These are phyloP conservation scores for Chytriomyces confervae DNA, from an alignment of 192 early-diverging fungal species.

Conservation along the genomic window DNA sequence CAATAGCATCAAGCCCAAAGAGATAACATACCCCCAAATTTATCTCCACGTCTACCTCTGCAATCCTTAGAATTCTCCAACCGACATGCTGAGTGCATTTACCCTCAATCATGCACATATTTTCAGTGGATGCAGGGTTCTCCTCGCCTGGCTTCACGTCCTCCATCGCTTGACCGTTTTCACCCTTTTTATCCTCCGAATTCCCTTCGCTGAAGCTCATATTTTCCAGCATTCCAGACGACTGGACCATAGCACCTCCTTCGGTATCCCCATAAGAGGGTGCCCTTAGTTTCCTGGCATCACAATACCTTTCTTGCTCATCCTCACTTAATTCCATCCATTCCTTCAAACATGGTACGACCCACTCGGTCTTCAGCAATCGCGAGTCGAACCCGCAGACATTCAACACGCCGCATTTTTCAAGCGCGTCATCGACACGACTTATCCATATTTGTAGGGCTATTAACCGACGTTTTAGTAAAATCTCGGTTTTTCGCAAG, in stretches of 20 bases:
- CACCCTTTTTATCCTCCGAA: neutral
- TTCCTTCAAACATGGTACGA: conserved; percentile 14
- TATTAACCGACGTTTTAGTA: neutral
- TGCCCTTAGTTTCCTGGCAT: neutral
- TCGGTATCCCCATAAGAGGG: neutral
- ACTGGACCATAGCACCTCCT: neutral
- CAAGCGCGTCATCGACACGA: conserved; percentile 4
- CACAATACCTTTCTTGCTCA: neutral
- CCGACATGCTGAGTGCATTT: conserved; percentile 25
- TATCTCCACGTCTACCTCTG: conserved; percentile 15
- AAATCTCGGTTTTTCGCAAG: neutral
- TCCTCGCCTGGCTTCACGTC: neutral
- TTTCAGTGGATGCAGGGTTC: too few species aligned
- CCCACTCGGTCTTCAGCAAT: conserved; percentile 5
- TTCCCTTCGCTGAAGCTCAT: neutral
- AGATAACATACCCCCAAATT: conserved; percentile 19
- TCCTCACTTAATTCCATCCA: conserved; percentile 3
- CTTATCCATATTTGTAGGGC: conserved; percentile 1
- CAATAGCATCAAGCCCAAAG: neutral
- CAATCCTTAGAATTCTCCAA: conserved; percentile 16
- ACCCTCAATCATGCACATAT: conserved; percentile 10
- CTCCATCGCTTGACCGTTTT: neutral
- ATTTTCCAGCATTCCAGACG: neutral
- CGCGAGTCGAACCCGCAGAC: conserved; percentile 20
- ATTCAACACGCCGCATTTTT: neutral